Evolutionary conservation across 2,329 filamentous ascomycete genomes (phyloP).

Genomic region (Paracorniculantispora psalliotae): DNA sequence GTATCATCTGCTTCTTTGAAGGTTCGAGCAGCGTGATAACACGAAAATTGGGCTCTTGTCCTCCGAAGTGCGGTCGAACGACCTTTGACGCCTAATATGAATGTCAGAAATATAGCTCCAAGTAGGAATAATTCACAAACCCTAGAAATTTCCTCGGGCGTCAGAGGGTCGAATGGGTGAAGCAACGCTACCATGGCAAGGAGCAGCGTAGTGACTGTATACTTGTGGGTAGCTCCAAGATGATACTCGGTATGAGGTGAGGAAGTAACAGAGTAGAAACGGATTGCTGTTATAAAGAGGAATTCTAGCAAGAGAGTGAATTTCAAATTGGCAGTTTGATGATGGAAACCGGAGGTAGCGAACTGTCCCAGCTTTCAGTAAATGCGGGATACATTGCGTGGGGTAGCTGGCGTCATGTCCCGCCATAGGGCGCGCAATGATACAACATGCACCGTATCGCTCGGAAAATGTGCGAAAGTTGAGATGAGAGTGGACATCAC

Average conservation of each 20-base stretch:
- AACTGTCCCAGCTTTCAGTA: background rate
- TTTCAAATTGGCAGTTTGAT: background rate
- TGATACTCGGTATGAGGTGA: no score
- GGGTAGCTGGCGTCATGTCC: background rate
- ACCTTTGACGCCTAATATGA: slow-evolving; percentile 20
- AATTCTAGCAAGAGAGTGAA: no score
- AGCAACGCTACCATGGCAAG: background rate
- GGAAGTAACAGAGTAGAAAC: no score
- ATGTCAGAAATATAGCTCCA: background rate
- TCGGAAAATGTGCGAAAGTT: no score
- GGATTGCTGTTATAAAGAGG: no score
- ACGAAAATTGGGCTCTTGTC: slow-evolving; percentile 35
- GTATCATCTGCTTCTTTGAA: slow-evolving; percentile 40
- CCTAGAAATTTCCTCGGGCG: slow-evolving; percentile 22
- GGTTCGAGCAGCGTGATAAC: slow-evolving; percentile 48
- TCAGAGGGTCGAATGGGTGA: slow-evolving; percentile 25
- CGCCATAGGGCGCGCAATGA: background rate
- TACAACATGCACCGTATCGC: background rate
- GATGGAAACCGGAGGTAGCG: background rate
- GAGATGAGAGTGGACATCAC: no score
- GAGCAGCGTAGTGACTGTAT: background rate
- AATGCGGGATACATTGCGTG: background rate
- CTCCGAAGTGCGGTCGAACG: slow-evolving; percentile 20
- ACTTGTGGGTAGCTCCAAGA: background rate
- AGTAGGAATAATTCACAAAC: slow-evolving; percentile 4